Evolutionary conservation across 2,329 filamentous ascomycete genomes (phyloP).

Genomic region (Verticillium nonalfalfae): DNA sequence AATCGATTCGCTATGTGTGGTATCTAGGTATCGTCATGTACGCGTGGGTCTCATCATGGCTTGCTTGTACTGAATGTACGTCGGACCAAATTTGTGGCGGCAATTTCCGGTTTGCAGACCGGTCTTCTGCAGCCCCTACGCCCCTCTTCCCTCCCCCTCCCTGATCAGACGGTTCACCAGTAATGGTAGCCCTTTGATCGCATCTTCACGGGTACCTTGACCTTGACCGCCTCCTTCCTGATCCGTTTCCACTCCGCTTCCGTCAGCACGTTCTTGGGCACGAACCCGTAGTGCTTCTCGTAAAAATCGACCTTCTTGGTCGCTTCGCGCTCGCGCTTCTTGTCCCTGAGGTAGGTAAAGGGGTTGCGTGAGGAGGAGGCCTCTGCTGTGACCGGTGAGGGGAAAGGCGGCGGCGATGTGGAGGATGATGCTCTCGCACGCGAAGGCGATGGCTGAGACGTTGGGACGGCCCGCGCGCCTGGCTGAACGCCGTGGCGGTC

Average conservation of each 20-base stretch:
- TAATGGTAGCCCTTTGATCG: background rate
- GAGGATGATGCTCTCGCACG: background rate
- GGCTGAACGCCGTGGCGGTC: background rate
- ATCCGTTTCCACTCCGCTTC: constrained; percentile 10
- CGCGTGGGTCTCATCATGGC: background rate
- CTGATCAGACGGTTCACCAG: background rate
- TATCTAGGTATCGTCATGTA: background rate
- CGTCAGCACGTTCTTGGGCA: constrained; percentile 13
- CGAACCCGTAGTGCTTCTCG: constrained; percentile 12
- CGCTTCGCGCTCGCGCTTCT: constrained; percentile 1
- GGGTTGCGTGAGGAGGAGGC: background rate
- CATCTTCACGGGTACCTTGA: background rate
- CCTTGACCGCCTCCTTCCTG: constrained; percentile 5
- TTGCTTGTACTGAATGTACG: background rate
- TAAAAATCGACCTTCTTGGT: constrained; percentile 11
- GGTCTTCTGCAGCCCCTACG: background rate
- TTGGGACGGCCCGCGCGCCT: background rate
- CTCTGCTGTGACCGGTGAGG: too few species aligned
- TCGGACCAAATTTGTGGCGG: background rate
- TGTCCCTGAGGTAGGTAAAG: constrained; percentile 1
- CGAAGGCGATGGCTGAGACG: background rate
- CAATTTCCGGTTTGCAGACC: background rate
- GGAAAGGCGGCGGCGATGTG: background rate
- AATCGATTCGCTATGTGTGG: background rate
- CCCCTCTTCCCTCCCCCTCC: background rate